Evolutionary conservation across 192 early-diverging fungal genomes (phyloP), one percentile per base, ranked within the genome.

Genomic region (Entophlyctis luteolus): DNA sequence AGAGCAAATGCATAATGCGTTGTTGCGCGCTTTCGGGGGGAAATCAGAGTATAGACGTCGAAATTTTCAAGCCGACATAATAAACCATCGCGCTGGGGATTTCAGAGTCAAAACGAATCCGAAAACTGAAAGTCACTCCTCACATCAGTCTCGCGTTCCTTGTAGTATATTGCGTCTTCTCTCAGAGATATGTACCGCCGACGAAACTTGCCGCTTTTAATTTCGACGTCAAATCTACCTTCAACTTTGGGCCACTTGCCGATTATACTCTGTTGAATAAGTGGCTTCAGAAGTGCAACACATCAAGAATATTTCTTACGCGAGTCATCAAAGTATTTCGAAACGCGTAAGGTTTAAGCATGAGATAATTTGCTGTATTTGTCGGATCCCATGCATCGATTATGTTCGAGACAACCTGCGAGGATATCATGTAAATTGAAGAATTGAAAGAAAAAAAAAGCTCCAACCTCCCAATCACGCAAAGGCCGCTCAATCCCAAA

Each of bases 401-500:
- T 3, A 95, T 76, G 53, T 88, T 85, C 53, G 90, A 84, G 8
- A 98, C 81, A 16, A 89, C 75, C 59, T 55, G 3, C n/a, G n/a
- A n/a, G n/a, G n/a, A n/a, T n/a, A n/a, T n/a, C n/a, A n/a, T n/a
- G n/a, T n/a, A n/a, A n/a, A n/a, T n/a, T n/a, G n/a, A n/a, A n/a
- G n/a, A n/a, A n/a, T n/a, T n/a, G n/a, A 42, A 42, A 42, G n/a
- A 42, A 8, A 8, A 42, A 8, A 42, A 42, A 42, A 65, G 4
- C 27, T 14, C 3, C 6, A 16, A 55, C 47, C 71, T 95, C 95
- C 89, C 92, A 98, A 68, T 93, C 90, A 28, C 91, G 82, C 34
- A 98, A 62, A 25, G 93, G 93, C 62, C 95, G 82, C 77, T 98
- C 95, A 48, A 95, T 77, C 36, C 88, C 87, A 76, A 89, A 86